These are phyloP conservation scores for Clathrus columnatus DNA, from an alignment of 768 basidiomycete species.

Conservation along the genomic window DNA sequence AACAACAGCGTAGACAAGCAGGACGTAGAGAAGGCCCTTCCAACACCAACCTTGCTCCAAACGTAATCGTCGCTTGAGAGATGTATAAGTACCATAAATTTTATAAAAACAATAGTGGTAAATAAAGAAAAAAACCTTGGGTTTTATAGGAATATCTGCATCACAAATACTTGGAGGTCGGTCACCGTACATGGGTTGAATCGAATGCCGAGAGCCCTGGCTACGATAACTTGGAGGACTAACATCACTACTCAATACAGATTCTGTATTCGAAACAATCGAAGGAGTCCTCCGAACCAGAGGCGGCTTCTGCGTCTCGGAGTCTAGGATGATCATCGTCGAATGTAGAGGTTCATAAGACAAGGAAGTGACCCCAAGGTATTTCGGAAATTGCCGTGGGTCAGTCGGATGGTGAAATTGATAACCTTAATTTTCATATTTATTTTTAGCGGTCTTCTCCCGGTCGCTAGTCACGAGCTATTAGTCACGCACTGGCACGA, in stretches of 20 bases:
- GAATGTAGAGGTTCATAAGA: background rate
- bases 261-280: background rate
- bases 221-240: conserved; percentile 8
- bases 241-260: conserved; percentile 4
- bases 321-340: conserved; percentile 9
- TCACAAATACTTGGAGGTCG: conserved; percentile 1
- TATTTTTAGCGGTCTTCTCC: no score
- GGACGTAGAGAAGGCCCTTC: conserved; percentile 1
- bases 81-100: background rate
- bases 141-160: background rate
- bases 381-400: background rate
- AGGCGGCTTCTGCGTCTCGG: conserved; percentile 4
- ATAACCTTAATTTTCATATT: no score
- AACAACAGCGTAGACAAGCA: conserved; percentile 5
- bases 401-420: no score
- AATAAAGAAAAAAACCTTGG: background rate
- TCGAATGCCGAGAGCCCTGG: background rate
- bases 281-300: background rate
- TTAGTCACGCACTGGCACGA: no score
- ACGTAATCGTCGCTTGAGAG: background rate
- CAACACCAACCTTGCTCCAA: background rate
- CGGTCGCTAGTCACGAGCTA: no score
- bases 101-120: background rate
- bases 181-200: conserved; percentile 6
- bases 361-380: background rate